Percentiles rank a stretch among this genome's conserved stretches.
Evolutionary conservation across 2,329 filamentous ascomycete species (phyloP).

Genomic region (Geosmithia putterillii): DNA sequence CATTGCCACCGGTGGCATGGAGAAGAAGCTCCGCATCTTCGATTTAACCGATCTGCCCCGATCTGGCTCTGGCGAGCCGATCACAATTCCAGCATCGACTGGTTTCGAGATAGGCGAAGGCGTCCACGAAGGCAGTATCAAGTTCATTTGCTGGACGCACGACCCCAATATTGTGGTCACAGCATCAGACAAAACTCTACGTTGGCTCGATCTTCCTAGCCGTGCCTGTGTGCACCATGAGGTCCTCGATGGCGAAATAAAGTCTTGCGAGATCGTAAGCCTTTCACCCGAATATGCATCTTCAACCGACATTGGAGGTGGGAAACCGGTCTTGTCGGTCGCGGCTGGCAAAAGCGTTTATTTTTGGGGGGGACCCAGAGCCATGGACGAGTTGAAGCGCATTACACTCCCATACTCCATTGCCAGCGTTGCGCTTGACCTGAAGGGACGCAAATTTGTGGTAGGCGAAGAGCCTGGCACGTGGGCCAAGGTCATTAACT

Average conservation of each 20-base stretch:
- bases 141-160: constrained; percentile 88
- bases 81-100: constrained; percentile 43
- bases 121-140: constrained; percentile 78
- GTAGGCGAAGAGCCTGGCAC: constrained; percentile 88
- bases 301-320: constrained; percentile 50
- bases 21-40: constrained; percentile 93
- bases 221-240: constrained; percentile 65
- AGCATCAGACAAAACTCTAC: constrained; percentile 79
- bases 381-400: constrained; percentile 64
- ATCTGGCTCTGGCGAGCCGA: constrained; percentile 22
- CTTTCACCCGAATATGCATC: constrained; percentile 47
- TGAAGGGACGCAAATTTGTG: constrained; percentile 69
- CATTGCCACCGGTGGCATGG: constrained; percentile 84
- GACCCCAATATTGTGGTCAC: constrained; percentile 85
- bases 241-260: constrained; percentile 72
- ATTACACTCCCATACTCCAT: constrained; percentile 73
- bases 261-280: constrained; percentile 79
- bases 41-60: constrained; percentile 56
- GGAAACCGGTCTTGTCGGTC: constrained; percentile 66
- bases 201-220: constrained; percentile 86
- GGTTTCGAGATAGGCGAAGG: constrained; percentile 82
- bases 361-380: constrained; percentile 71
- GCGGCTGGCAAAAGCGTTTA: constrained; percentile 91
- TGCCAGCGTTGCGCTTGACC: constrained; percentile 80
- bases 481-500: constrained; percentile 91